phyloP scores from a whole-genome alignment of 1,284 basidiomycete species.

The Puccinia triticina region DNA sequence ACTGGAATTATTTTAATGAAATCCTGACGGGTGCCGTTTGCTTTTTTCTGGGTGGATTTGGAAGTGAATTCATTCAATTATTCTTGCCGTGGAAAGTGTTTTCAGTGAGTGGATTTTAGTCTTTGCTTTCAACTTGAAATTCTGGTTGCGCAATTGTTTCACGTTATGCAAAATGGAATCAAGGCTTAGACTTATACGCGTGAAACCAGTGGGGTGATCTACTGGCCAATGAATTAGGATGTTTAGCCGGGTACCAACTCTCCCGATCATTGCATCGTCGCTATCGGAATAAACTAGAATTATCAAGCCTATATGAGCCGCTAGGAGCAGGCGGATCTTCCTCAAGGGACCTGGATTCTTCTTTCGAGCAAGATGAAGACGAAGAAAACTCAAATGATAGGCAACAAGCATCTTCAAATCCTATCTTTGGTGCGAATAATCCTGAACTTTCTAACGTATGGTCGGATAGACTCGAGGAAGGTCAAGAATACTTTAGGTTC shows the following conservation, averaged over 20 bases:
- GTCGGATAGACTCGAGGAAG: slow-evolving; percentile 48
- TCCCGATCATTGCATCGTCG: slow-evolving; percentile 28
- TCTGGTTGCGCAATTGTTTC: neutral
- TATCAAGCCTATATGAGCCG: slow-evolving; percentile 46
- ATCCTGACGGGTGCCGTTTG: slow-evolving; percentile 37
- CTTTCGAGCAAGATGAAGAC: slow-evolving; percentile 36
- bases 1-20: slow-evolving; percentile 49
- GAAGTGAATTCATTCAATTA: slow-evolving; percentile 42
- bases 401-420: slow-evolving; percentile 4
- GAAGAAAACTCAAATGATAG: slow-evolving; percentile 15
- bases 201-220: slow-evolving; percentile 43
- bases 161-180: neutral
- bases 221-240: slow-evolving; percentile 46
- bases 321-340: neutral
- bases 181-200: neutral
- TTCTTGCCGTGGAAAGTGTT: slow-evolving; percentile 47
- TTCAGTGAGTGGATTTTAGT: slow-evolving; percentile 33
- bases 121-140: neutral
- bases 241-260: slow-evolving; percentile 41
- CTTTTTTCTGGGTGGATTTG: slow-evolving; percentile 43
- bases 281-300: slow-evolving; percentile 36
- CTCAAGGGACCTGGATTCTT: slow-evolving; percentile 4
- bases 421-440: slow-evolving; percentile 8
- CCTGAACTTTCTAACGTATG: slow-evolving; percentile 44
- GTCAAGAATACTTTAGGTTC: slow-evolving; percentile 39